These are phyloP conservation scores for Pseudoneurospora amorphoporcata DNA, from an alignment of 495 filamentous ascomycete genomes.

Conservation along the genomic window DNA sequence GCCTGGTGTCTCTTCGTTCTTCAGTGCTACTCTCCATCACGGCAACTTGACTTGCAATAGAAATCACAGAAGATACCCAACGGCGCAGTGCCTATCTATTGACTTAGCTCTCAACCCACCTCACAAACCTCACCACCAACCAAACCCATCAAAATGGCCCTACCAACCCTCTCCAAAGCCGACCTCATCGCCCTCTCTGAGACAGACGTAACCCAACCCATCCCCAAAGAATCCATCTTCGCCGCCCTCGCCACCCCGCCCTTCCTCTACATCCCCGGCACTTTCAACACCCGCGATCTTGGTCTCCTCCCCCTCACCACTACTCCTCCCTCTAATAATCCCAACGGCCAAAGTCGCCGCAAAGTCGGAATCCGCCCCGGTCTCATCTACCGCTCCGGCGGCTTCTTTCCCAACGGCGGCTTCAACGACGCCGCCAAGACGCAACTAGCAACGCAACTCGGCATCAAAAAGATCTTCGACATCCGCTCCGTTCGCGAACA, in stretches of 20 bases:
- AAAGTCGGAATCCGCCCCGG: constrained; percentile 24
- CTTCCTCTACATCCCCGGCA: constrained; percentile 42
- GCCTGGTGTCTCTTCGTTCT: not conserved
- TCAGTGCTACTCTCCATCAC: not conserved
- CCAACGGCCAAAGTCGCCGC: not conserved
- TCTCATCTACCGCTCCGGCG: constrained; percentile 44
- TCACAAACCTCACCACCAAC: not conserved
- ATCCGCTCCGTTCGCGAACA: constrained; percentile 31
- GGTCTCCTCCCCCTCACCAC: constrained; percentile 30
- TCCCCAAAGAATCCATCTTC: constrained; percentile 18
- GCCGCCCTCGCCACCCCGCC: constrained; percentile 34
- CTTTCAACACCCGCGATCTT: constrained; percentile 46
- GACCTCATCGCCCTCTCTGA: constrained; percentile 27
- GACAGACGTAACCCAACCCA: constrained; percentile 25
- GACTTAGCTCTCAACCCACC: not conserved
- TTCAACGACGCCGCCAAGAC: constrained; percentile 26
- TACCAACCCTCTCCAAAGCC: constrained; percentile 5
- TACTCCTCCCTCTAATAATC: not conserved
- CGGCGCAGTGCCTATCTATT: not conserved
- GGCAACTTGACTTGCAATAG: not conserved
- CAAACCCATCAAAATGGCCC: constrained; percentile 13
- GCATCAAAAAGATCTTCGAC: constrained; percentile 34
- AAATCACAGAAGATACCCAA: not conserved
- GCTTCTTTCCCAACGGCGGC: constrained; percentile 19
- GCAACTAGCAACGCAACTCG: constrained; percentile 26